Base-by-base conservation (phyloP, 768 basidiomycete genomes). In the Agaricus blazei region DNA sequence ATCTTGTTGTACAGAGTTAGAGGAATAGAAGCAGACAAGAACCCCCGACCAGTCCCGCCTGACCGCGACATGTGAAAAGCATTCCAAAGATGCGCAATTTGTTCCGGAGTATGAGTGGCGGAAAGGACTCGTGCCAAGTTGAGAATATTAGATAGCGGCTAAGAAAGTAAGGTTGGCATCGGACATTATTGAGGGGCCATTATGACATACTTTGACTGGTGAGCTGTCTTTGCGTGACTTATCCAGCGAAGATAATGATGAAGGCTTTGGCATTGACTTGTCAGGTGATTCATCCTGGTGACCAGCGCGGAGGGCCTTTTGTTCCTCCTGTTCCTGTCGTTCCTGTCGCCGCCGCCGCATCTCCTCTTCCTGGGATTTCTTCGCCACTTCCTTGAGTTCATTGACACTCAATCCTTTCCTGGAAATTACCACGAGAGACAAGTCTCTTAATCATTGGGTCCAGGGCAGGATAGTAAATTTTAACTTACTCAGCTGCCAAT, bases 1-100 rank as follows among this genome's bases (percentile, higher is more conserved):
- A 98, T 90, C 60, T 80, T 78, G 15, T 76, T 64, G 71, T 98
- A 97, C 12, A 82, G 78, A 6, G 80, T 76, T 50, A 87, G 59
- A 1, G 95, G 87, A 15, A 97, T 77, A 5, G 85, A 75, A 2
- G 96, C 96, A 57, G 88, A 95, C 28, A 98, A 78, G 66, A 81
- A 93, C 9, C 90, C 91, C 36, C 88, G 84, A 14, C 90, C 88
- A 0, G 91, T 90, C 0, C 91, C 85, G 9, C 81, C 77, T 1
- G 90, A 87, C 29, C 90, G 84, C 3, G 88, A 83, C 12, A 83
- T 79, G 66, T 98, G 95, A 64, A 95, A 98, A 0, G 89, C 80
- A 3, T 83, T 90, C 96, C 96, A 98, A 0, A 98, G 76, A 0
- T 85, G 78, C 3, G 86, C 80, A 62, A 99, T 79, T 65, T 91